A percentile compares a stretch with the other conserved stretches of the same genome.
Conservation (phyloP, 306 rosid species). For the Vicia villosa region DNA sequence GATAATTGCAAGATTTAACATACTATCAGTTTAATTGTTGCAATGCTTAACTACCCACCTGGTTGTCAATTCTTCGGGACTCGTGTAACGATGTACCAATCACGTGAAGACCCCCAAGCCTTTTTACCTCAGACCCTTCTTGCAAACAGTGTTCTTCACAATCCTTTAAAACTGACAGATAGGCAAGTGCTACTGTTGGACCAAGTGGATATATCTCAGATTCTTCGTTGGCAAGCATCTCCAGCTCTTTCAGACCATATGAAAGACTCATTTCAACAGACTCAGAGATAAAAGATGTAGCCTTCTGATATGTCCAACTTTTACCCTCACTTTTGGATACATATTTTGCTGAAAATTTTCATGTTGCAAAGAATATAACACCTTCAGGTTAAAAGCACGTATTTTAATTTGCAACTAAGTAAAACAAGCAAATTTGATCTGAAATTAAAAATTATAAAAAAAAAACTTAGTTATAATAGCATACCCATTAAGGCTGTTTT, state of each 20-base stretch:
- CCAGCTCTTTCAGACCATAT: constrained; percentile 61
- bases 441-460: background rate
- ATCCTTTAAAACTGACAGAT: constrained; percentile 79
- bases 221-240: constrained; percentile 78
- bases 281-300: constrained; percentile 79
- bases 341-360: constrained; percentile 75
- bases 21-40: constrained; percentile 9
- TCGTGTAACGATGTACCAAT: constrained; percentile 95
- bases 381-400: constrained; percentile 30
- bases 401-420: constrained; percentile 3
- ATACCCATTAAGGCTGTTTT: constrained; percentile 88
- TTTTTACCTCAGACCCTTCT: constrained; percentile 93
- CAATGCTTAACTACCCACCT: constrained; percentile 55
- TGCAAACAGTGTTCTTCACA: constrained; percentile 74
- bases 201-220: constrained; percentile 89
- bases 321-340: constrained; percentile 81
- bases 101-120: constrained; percentile 94
- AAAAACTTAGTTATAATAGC: constrained; percentile 41
- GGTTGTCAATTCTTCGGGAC: constrained; percentile 97
- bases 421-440: constrained; percentile 34
- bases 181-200: constrained; percentile 83
- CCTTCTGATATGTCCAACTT: constrained; percentile 80
- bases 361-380: constrained; percentile 37
- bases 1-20: constrained; percentile 27
- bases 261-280: constrained; percentile 91